Evolutionary conservation across 495 filamentous ascomycete genomes (phyloP).

Genomic region (Cetradonia linearis): DNA sequence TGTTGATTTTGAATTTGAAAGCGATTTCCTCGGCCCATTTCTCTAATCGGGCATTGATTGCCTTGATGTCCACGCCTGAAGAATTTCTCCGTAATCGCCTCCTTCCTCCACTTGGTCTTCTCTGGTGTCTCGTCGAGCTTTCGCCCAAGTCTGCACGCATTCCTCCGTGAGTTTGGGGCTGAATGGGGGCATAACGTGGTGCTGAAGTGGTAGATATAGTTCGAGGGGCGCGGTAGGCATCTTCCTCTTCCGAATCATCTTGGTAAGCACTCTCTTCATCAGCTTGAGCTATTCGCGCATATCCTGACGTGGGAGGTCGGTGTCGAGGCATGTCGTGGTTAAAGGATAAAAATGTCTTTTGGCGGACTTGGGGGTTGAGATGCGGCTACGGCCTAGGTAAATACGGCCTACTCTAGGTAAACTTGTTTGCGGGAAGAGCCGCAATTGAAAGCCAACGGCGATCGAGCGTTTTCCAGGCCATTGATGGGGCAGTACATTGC

Average conservation of each 20-base stretch:
- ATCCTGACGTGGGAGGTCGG: conserved; percentile 73
- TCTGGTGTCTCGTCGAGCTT: conserved; percentile 35
- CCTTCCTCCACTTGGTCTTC: conserved; percentile 38
- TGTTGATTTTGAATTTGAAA: conserved; percentile 84
- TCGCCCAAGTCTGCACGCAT: conserved; percentile 37
- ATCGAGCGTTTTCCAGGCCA: neutral
- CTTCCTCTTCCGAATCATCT: conserved; percentile 64
- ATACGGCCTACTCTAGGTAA: neutral
- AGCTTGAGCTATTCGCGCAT: conserved; percentile 83
- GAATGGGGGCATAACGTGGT: conserved; percentile 61
- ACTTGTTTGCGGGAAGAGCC: conserved; percentile 12
- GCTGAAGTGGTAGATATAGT: conserved; percentile 47
- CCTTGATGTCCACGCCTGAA: conserved; percentile 93
- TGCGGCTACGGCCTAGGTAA: conserved; percentile 12
- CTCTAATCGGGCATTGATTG: conserved; percentile 93
- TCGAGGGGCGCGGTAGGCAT: conserved; percentile 43
- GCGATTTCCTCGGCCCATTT: conserved; percentile 98
- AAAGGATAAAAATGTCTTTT: conserved; percentile 1
- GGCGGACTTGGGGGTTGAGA: conserved; percentile 1
- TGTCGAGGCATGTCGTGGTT: conserved; percentile 40
- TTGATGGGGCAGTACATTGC: neutral
- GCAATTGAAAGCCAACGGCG: neutral
- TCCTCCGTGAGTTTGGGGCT: conserved; percentile 36
- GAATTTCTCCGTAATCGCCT: conserved; percentile 61
- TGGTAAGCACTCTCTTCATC: conserved; percentile 57